Base-by-base conservation (phyloP, 192 early-diverging fungal genomes). In the Paraglomus brasilianum region DNA sequence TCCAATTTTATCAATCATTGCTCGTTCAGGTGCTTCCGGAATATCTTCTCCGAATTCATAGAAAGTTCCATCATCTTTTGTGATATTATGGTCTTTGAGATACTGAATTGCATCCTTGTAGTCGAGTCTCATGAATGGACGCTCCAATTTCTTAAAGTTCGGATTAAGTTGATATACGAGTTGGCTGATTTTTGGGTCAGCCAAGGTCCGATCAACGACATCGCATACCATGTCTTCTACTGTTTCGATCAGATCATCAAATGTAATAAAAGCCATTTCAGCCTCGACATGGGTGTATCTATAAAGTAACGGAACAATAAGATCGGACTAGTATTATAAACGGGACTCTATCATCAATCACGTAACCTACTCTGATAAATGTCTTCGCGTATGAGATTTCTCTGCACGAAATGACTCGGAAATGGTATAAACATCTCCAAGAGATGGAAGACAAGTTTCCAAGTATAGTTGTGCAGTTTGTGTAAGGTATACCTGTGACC, bases 31-130 rank as follows among this genome's bases (percentile, higher is more conserved):
- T 40, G 90, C 85, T 79, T 99, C 98, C 43, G 96, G 95, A 72
- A 99, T 99, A 77, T 99, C 98, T 67, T 99, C 96, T 62, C 98
- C 98, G 81, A 96, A 95, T 79, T 92, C 89, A 78, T 95, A 99
- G 71, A 86, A 88, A 8, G 80, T 84, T 42, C 94, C 95, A 66
- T 97, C 89, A 65, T 91, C 92, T 77, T 95, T 96, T 78, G 90
- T 89, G 60, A 98, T 87, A 40, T 88, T 86, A 70, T 94, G 73
- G 22, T 93, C 93, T 78, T 94, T 93, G 44, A 99, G 86, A 85
- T 96, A 99, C 58, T 83, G 72, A 70, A 99, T 98, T 38, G 95
- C 98, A 63, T 99, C 95, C 42, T 88, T 84, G 78, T 99, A 99
- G 79, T 91, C 83, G 94, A 99, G 96, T 60, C 98, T 89, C 64